A percentile compares a stretch with the other conserved stretches of the same genome.
Evolutionary conservation across 2,329 filamentous ascomycete species (phyloP).

Genomic region (Cordyceps cicadae): DNA sequence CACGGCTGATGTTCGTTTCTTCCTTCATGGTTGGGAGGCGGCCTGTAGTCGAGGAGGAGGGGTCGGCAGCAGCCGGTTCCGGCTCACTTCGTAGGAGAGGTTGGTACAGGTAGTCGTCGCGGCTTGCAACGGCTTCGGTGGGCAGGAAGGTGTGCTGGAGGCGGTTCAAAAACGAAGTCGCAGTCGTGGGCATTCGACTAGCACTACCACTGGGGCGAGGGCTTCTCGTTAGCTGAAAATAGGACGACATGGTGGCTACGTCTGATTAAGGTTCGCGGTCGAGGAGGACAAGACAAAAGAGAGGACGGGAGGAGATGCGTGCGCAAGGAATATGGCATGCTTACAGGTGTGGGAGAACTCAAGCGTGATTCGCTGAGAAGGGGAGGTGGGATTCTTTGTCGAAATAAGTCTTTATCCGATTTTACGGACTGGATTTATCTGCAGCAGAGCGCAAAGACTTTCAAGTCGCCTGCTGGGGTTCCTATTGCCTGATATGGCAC

Average conservation of each 20-base stretch:
- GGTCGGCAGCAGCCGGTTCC: not conserved
- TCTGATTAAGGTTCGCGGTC: not conserved
- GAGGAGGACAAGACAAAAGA: not conserved
- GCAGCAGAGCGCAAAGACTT: constrained; percentile 58
- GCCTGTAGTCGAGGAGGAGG: not conserved
- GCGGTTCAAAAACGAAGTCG: not conserved
- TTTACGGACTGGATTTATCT: constrained; percentile 25
- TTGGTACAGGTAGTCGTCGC: constrained; percentile 3
- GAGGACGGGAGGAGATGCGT: too few species aligned
- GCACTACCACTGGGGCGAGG: not conserved
- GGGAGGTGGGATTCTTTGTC: not conserved
- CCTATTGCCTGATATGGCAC: constrained; percentile 36
- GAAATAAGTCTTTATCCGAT: constrained; percentile 18
- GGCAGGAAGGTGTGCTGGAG: not conserved
- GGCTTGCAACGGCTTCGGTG: not conserved
- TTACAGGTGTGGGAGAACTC: not conserved
- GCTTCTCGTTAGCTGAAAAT: not conserved
- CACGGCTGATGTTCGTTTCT: not conserved
- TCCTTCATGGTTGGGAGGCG: not conserved
- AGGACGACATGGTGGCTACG: too few species aligned
- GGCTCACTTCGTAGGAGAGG: not conserved
- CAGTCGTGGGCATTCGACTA: constrained; percentile 1
- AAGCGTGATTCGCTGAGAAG: not conserved
- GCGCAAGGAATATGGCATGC: too few species aligned
- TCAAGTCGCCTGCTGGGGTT: constrained; percentile 50